Percentiles rank a stretch among this genome's conserved stretches.
Conservation (phyloP, 495 filamentous ascomycete species). For the Penicillium bovifimosum region DNA sequence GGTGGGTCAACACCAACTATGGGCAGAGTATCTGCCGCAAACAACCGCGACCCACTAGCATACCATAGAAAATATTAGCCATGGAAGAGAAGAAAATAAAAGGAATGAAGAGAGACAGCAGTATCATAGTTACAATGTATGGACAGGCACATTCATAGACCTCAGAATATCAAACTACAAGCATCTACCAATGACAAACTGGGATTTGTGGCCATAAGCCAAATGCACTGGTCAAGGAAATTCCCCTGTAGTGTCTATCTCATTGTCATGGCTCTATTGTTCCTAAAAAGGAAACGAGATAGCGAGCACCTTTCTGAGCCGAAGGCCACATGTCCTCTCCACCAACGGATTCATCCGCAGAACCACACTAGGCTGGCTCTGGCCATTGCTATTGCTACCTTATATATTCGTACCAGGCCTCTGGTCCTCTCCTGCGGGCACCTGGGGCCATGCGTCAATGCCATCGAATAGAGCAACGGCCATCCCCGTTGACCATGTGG, state of each 20-base stretch:
- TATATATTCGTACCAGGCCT: background rate
- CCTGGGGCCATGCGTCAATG: conserved; percentile 43
- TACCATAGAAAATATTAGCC: background rate
- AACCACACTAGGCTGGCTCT: background rate
- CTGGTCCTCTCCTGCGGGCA: conserved; percentile 19
- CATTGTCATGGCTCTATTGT: no score
- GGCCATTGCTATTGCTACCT: background rate
- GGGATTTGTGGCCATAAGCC: background rate
- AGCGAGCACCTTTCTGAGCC: no score
- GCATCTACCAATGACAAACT: background rate
- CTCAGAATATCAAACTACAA: background rate
- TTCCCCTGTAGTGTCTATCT: no score
- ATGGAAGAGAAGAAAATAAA: background rate
- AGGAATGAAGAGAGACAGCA: background rate
- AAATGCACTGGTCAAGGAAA: no score
- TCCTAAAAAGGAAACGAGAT: background rate
- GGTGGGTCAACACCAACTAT: background rate
- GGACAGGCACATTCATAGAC: background rate
- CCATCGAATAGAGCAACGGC: conserved; percentile 45
- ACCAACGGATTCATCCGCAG: no score
- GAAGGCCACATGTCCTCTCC: no score
- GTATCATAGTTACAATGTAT: background rate
- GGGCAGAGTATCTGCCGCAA: background rate
- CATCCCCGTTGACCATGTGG: conserved; percentile 49
- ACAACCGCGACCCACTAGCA: background rate